Evolutionary conservation across 768 basidiomycete genomes (phyloP), one percentile per base, ranked within the genome.

Genomic region (Cystofilobasidium macerans): DNA sequence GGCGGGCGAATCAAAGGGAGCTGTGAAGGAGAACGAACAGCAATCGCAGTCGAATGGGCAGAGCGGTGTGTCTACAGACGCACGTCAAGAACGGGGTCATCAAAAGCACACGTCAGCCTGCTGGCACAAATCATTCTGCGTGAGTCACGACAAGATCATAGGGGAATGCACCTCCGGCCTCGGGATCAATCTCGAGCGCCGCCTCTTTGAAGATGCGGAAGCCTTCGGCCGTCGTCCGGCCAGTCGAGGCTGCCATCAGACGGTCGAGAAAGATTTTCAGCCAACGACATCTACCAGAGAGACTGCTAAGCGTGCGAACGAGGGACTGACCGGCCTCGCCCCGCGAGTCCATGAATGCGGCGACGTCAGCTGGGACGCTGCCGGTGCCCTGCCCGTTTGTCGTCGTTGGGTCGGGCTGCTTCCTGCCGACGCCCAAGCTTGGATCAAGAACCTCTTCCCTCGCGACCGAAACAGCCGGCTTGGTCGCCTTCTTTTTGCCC

Each of bases 161-260:
- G 40, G 43, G 28, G 4, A 30, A 32, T 30, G 16, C 14, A 54
- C 75, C 76, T 45, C 76, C 76, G 20, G 73, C 73, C 58, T 72
- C 72, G 9, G 74, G 75, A 61, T 75, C 71, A 38, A 76, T 76
- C 40, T 67, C 53, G 38, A 76, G 69, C 57, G 75, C 75, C 18
- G 72, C 75, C 57, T 76, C 76, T 61, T 76, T 76, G 68, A 72
- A 76, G 47, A 76, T 76, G 64, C 72, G 62, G 68, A 72, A 76
- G 0, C 76, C 76, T 64, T 76, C 76, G 68, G 75, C 75, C 14
- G 76, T 76, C 61, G 71, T 74, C 20, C 73, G 69, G 62, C 76
- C 76, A 4, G 58, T 60, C 43, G 58, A 60, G 6, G 38, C 58
- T 76, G 62, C 35, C 53, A 32, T 57, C n/a, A n/a, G n/a, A n/a